These are phyloP conservation scores for Croton laevigatus DNA, from an alignment of 441 rosid species.

Conservation along the genomic window DNA sequence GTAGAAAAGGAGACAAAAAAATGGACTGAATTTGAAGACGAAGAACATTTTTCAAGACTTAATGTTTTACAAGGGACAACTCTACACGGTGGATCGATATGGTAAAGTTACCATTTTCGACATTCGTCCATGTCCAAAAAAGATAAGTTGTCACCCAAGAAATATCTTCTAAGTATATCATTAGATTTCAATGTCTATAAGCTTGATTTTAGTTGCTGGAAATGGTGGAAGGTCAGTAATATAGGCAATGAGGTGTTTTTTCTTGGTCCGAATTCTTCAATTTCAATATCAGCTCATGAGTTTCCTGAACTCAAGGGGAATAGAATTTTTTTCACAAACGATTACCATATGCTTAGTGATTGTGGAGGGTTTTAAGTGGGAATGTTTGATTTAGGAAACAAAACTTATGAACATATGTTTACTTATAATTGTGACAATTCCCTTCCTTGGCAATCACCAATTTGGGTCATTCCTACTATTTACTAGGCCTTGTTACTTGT, in stretches of 20 bases:
- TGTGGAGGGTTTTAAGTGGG: not conserved
- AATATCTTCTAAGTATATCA: not conserved
- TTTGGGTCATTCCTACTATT: not conserved
- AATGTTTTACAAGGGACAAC: not conserved
- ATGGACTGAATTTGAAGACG: not conserved
- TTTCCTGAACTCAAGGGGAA: too few relatives aligned
- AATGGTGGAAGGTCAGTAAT: not conserved
- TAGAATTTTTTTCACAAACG: too few relatives aligned
- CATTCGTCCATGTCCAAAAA: not conserved
- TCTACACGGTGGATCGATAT: not conserved
- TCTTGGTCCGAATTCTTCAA: too few relatives aligned
- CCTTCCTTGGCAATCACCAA: not conserved
- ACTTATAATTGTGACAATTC: not conserved
- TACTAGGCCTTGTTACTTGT: too few relatives aligned
- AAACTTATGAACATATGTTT: not conserved
- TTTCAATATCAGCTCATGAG: not conserved
- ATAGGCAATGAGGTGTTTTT: not conserved
- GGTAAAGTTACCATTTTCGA: not conserved
- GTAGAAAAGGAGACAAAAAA: not conserved
- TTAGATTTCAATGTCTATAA: not conserved
- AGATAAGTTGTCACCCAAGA: not conserved
- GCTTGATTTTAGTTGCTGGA: not conserved
- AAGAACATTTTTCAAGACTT: not conserved
- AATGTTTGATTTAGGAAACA: not conserved
- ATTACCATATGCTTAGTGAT: too few relatives aligned